Percentiles rank a stretch among this genome's conserved stretches.
Conservation (phyloP, 1,284 basidiomycete species). For the Ceratobasidium sp. region DNA sequence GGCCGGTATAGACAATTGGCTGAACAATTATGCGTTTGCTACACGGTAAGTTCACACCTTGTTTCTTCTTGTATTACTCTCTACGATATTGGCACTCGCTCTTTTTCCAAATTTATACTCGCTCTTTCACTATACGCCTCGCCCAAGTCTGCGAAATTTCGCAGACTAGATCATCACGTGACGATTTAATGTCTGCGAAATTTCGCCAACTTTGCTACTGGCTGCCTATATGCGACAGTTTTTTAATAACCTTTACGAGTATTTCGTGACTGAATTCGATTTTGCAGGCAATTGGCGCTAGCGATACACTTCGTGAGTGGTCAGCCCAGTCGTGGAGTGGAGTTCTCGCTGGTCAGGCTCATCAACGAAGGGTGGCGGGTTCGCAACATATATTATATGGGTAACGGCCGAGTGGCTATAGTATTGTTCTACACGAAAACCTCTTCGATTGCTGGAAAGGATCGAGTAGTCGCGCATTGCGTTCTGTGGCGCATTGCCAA, state of each 20-base stretch:
- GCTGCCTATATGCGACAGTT: too few species aligned
- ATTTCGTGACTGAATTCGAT: too few species aligned
- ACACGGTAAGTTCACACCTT: neutral
- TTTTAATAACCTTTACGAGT: too few species aligned
- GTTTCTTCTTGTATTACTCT: too few species aligned
- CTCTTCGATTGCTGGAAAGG: neutral
- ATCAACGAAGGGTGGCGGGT: neutral
- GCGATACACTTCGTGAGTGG: neutral
- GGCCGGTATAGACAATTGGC: neutral
- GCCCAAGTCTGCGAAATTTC: too few species aligned
- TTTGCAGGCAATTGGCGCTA: neutral
- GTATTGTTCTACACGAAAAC: neutral
- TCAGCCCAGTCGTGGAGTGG: neutral
- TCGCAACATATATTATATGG: too few species aligned
- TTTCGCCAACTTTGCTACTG: too few species aligned
- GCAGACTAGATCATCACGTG: too few species aligned
- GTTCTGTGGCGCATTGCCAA: neutral
- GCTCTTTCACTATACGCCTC: too few species aligned
- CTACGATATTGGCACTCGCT: too few species aligned
- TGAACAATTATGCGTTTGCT: neutral
- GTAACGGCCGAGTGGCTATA: neutral
- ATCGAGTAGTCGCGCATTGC: neutral
- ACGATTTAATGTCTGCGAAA: too few species aligned
- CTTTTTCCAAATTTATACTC: too few species aligned
- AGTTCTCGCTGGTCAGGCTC: neutral